Evolutionary conservation across 805 yeast species (phyloP), one percentile per base, ranked within the genome.

Genomic region (Zygosaccharomyces siamensis): DNA sequence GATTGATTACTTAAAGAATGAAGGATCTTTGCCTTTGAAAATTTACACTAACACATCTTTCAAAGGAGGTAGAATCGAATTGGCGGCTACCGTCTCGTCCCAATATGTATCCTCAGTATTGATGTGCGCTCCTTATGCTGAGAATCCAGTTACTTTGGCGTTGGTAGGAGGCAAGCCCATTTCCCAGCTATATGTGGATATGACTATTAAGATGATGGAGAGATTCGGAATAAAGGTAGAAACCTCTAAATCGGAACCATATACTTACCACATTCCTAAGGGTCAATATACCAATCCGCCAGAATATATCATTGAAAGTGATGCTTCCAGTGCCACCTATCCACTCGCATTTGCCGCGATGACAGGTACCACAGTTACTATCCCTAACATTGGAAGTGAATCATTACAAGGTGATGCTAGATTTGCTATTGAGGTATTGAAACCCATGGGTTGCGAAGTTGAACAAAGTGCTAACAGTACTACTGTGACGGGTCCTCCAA

Each of bases 51-150:
- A 86, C 16, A 70, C 74, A 21, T 85, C 87, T 8, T 77, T 92
- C 56, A 75, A 77, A 55, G 99, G 99, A 63, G 99, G 99, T 20
- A 74, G 87, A 55, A 89, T 93, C 54, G 97, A 90, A 68, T 76
- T 93, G 42, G 92, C 92, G 36, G 99, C 99, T 20, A 90, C 98
- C 4, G 87, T 93, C 39, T 90, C 98, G 1, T 93, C 98, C 11
- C 99, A 93, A 69, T 93, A 93, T 61, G 99, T 93, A 40, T 90
- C 98, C 1, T 92, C 98, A 0, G 78, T 93, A 48, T 77, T 93
- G 62, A 89, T 93, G 96, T 87, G 96, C 69, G 98, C 99, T 32
- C 99, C 99, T 43, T 93, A 90, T 63, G 98, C 98, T 8, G 70
- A 81, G 49, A 76, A 79, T 48, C 95, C 96, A 5, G 95, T 92